Evolutionary conservation across 495 filamentous ascomycete genomes (phyloP).

Genomic region (Aspergillus sclerotiicarbonarius): DNA sequence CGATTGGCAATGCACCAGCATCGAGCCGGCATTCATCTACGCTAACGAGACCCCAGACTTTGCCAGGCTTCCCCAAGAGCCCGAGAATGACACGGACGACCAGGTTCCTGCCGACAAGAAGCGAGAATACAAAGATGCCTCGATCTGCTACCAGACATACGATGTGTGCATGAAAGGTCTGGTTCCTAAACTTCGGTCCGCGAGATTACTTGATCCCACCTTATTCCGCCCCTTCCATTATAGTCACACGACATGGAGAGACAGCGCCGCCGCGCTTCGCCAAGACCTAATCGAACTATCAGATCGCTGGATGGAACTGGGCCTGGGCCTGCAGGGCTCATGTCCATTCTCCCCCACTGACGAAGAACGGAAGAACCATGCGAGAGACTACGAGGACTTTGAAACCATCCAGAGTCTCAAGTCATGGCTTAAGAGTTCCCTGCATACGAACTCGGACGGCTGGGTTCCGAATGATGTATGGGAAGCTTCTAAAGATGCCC

Average conservation of each 20-base stretch:
- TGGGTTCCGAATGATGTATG: slow-evolving; percentile 34
- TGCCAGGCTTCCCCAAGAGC: slow-evolving; percentile 16
- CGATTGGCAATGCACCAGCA: slow-evolving; percentile 41
- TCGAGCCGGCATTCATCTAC: slow-evolving; percentile 40
- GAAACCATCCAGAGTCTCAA: slow-evolving; percentile 34
- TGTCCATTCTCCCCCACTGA: slow-evolving; percentile 33
- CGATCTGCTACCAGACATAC: slow-evolving; percentile 37
- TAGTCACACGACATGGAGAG: slow-evolving; percentile 40
- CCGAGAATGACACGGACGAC: slow-evolving; percentile 13
- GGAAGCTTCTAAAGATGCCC: slow-evolving; percentile 30
- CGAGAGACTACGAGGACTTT: slow-evolving; percentile 36
- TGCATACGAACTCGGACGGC: slow-evolving; percentile 25
- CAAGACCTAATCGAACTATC: slow-evolving; percentile 41
- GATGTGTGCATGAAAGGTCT: slow-evolving; percentile 34
- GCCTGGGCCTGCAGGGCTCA: slow-evolving; percentile 27
- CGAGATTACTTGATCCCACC: slow-evolving; percentile 34
- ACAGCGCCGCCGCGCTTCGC: slow-evolving; percentile 33
- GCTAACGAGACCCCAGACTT: slow-evolving; percentile 40
- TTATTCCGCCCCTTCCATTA: slow-evolving; percentile 42
- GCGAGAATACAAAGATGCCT: slow-evolving; percentile 23
- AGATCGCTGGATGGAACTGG: slow-evolving; percentile 33
- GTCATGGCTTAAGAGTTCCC: slow-evolving; percentile 22
- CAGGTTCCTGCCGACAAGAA: slow-evolving; percentile 1
- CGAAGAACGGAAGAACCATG: slow-evolving; percentile 30
- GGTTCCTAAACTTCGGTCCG: slow-evolving; percentile 31